A percentile compares a stretch with the other conserved stretches of the same genome.
These are phyloP conservation scores for Lodderomyces metapsilosis DNA, from an alignment of 1,139 yeast genomes.

Conservation along the genomic window DNA sequence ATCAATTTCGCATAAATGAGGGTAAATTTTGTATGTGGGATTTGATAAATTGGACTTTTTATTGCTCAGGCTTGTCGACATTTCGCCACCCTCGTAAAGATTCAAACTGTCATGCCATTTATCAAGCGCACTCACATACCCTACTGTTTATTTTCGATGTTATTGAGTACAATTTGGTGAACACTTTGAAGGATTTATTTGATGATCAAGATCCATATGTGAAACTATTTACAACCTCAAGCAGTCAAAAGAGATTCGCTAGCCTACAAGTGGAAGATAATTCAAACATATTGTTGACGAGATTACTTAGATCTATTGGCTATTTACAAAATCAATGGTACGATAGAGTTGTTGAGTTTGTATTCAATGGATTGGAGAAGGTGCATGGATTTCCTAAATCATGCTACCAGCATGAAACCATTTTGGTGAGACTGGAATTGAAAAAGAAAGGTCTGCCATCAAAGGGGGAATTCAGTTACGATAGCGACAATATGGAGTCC, in stretches of 20 bases:
- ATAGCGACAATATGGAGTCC: slow-evolving; percentile 26
- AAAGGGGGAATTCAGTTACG: background rate
- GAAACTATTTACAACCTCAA: background rate
- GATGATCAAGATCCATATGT: slow-evolving; percentile 7
- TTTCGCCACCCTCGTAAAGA: background rate
- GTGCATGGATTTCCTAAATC: slow-evolving; percentile 20
- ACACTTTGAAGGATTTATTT: slow-evolving; percentile 11
- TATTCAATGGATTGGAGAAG: slow-evolving; percentile 27
- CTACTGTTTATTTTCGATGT: slow-evolving; percentile 23
- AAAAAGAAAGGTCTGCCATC: slow-evolving; percentile 9
- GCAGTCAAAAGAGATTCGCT: slow-evolving; percentile 3
- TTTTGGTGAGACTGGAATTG: slow-evolving; percentile 19
- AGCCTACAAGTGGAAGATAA: slow-evolving; percentile 8
- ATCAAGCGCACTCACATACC: slow-evolving; percentile 20
- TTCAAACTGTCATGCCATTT: slow-evolving; percentile 23
- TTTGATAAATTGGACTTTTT: slow-evolving; percentile 34
- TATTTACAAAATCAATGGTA: slow-evolving; percentile 24
- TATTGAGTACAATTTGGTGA: slow-evolving; percentile 19
- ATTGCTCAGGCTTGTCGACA: slow-evolving; percentile 29
- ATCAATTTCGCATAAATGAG: slow-evolving; percentile 22
- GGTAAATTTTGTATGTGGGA: slow-evolving; percentile 30
- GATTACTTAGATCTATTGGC: slow-evolving; percentile 20
- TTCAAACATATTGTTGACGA: slow-evolving; percentile 11
- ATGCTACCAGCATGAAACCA: slow-evolving; percentile 29
- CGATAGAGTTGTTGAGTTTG: slow-evolving; percentile 31